Evolutionary conservation across 352 stramenopile genomes (phyloP), one percentile per base, ranked within the genome.

Genomic region (Phytophthora pinifolia): DNA sequence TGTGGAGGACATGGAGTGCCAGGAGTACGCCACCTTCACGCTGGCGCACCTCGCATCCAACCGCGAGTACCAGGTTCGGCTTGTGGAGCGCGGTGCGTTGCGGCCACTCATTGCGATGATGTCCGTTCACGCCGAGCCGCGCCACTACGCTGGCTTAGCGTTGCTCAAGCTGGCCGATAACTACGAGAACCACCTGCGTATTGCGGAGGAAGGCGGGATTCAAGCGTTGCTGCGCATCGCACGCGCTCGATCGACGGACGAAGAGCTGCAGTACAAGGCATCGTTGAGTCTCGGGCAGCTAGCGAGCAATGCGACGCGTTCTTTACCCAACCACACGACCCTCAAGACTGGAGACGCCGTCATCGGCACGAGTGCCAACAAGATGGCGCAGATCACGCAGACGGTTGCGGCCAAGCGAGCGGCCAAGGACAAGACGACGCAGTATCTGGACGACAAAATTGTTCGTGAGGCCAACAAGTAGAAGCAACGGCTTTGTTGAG

Each of bases 101-200:
- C 80, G 86, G 22, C 94, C 95, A n/a, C 66, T 99, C 4, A 96
- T 99, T 36, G 88, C 89, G 1, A 98, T 99, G 86, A 97, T 99
- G 80, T 88, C 85, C 29, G 88, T 93, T 15, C 89, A 98, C 54
- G 86, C 91, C 3, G 90, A 98, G 60, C 90, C 93, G 15, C 81
- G 93, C 9, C 92, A 98, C 65, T 99, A 98, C 70, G 96, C 96
- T 25, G 93, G 93, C 2, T 72, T 98, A 10, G 96, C 96, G 37
- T 74, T 99, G n/a, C 81, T 99, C 30, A 98, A 99, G 66, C 80
- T 99, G 33, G 94, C 95, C 10, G 95, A 99, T 71, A 99, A 99
- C 65, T 98, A 98, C 67, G 91, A 98, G 64, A 98, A 98, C 70
- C 96, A 99, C 64, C 51, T 98, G 36, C 83, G 81, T 27, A 98